These are phyloP conservation scores for Naganishia onofrii DNA, from an alignment of 768 basidiomycete genomes.

Conservation along the genomic window DNA sequence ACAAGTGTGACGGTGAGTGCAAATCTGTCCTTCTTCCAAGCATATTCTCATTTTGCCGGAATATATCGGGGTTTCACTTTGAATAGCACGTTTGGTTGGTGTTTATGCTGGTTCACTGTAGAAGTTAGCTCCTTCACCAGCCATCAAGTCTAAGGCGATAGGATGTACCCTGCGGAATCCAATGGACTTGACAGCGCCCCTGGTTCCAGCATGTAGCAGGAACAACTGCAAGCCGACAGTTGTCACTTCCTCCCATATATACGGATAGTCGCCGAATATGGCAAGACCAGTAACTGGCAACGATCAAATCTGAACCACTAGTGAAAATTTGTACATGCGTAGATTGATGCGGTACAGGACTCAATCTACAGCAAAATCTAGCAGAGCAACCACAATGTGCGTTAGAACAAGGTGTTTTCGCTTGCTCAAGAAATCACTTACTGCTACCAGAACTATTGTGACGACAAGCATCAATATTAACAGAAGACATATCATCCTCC, in stretches of 20 bases:
- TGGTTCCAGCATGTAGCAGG: no score
- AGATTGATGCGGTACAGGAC: background rate
- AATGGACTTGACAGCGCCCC: no score
- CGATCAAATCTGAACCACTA: no score
- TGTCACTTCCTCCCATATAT: no score
- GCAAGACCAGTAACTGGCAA: no score
- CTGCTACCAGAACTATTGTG: constrained; percentile 84
- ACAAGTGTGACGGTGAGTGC: constrained; percentile 55
- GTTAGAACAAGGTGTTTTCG: background rate
- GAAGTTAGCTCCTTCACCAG: background rate
- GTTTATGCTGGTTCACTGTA: background rate
- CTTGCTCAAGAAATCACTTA: constrained; percentile 56
- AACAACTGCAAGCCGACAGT: no score
- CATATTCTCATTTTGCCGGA: background rate
- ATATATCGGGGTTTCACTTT: background rate
- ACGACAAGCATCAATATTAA: constrained; percentile 80
- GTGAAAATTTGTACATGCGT: background rate
- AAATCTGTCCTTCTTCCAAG: background rate
- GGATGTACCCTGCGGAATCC: background rate
- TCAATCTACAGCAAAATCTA: background rate
- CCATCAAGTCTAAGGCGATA: background rate
- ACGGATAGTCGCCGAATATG: no score
- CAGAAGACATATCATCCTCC: constrained; percentile 83
- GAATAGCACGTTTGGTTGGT: background rate
- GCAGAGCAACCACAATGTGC: background rate